Base-by-base conservation (phyloP, 495 filamentous ascomycete species). In the Podospora sp. region DNA sequence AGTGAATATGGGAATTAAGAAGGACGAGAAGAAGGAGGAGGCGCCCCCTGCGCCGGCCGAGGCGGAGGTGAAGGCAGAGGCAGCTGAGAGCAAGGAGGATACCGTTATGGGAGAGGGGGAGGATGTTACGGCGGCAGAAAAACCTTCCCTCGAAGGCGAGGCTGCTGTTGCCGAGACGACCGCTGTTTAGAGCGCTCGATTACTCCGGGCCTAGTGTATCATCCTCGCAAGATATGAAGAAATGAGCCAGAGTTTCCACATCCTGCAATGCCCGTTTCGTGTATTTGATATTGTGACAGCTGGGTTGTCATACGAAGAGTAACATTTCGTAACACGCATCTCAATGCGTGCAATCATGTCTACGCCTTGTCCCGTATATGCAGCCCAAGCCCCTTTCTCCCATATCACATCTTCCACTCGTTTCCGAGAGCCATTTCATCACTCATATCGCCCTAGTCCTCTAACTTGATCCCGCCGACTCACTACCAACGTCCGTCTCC, bases 1-100 rank as follows among this genome's bases (percentile, higher is more conserved):
- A 60, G 83, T 88, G 50, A 88, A 88, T 67, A 79, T 76, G 78
- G 69, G 78, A 36, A 75, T 84, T 26, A 84, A 86, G 76, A 80
- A 79, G 56, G 72, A 79, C 53, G 68, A 62, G 3, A 73, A 79
- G 65, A 67, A 77, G 56, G 65, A 63, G 59, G 66, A 75, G 64
- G 61, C 67, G 56, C 63, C 21, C 24, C 71, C 65, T 33, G 61
- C 63, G 16, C 63, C 65, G 62, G 79, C 82, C 58, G 53, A 57
- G 20, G 60, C 46, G 2, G 57, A 50, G 50, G 57, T 50, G 7
- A 56, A 68, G 63, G 60, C 27, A 6, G 52, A 62, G 33, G 40
- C 40, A 2, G 40, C 40, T 27, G 53, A 46, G 20, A 58, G 14
- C 22, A 63, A 75, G 36, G 65, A 40, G 24, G 69, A 60, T 20